phyloP scores from a whole-genome alignment of 371 early-diverging fungal species.

The Syncephalastrum monosporum region DNA sequence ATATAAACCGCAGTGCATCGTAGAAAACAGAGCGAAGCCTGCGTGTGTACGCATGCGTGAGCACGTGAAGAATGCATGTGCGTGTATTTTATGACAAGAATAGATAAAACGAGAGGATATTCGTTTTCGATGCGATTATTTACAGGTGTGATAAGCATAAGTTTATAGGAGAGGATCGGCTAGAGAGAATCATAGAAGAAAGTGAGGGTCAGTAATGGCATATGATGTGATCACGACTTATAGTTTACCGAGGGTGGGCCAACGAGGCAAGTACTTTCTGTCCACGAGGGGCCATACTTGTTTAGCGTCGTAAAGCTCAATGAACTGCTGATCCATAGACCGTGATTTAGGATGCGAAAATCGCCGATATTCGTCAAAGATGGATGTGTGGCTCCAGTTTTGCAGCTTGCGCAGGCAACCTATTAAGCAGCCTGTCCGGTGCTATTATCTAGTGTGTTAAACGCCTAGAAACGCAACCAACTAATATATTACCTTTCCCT shows the following conservation, averaged over 20 bases:
- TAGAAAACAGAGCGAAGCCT: no score
- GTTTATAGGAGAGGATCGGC: conserved; percentile 3
- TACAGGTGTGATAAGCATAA: no score
- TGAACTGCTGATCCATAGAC: conserved; percentile 97
- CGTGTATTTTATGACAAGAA: no score
- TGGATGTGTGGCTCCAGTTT: conserved; percentile 92
- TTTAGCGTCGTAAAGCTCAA: conserved; percentile 89
- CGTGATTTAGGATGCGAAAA: conserved; percentile 93
- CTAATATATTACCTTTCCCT: conserved; percentile 77
- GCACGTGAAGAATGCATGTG: no score
- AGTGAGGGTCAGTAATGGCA: not conserved
- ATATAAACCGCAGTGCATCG: no score
- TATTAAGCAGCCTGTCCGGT: conserved; percentile 94
- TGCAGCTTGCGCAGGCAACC: conserved; percentile 93
- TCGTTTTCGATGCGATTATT: no score
- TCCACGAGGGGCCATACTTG: conserved; percentile 80
- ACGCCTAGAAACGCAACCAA: not conserved
- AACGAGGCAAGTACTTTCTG: conserved; percentile 65
- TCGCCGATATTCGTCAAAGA: conserved; percentile 95
- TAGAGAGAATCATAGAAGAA: not conserved
- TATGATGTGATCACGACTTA: not conserved
- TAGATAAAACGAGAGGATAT: no score
- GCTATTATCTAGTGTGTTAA: conserved; percentile 38
- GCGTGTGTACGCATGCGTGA: no score
- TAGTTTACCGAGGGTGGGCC: conserved; percentile 63